Conservation (phyloP, 768 basidiomycete species). For the Dioszegia aurantiaca region DNA sequence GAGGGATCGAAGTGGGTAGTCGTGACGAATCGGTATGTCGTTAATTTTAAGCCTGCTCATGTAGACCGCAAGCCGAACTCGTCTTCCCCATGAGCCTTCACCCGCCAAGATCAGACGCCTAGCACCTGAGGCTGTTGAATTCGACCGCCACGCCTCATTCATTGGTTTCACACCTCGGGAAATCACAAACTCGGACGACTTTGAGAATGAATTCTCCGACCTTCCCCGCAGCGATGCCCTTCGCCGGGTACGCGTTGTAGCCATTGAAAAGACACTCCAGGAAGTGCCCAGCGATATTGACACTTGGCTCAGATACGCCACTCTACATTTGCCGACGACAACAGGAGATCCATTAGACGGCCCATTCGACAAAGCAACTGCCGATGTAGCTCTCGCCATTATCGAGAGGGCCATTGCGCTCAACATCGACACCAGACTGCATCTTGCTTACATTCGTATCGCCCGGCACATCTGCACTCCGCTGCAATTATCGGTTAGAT, state of each 20-base stretch:
- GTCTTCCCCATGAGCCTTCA: background rate
- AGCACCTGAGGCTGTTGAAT: background rate
- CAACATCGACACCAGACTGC: constrained; percentile 34
- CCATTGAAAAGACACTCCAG: constrained; percentile 31
- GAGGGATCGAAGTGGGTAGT: background rate
- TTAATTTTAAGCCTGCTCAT: background rate
- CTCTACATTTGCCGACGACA: constrained; percentile 3
- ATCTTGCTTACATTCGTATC: constrained; percentile 48
- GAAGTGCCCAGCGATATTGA: constrained; percentile 39
- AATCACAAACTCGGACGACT: constrained; percentile 1
- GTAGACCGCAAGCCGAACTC: background rate
- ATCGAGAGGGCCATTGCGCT: constrained; percentile 48
- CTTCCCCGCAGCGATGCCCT: constrained; percentile 6
- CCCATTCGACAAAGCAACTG: constrained; percentile 13
- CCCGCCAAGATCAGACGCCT: constrained; percentile 8
- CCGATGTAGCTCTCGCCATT: constrained; percentile 52
- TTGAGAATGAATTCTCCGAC: constrained; percentile 5
- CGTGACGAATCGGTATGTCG: background rate
- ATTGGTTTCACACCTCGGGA: background rate
- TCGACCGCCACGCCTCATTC: background rate
- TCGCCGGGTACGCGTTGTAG: background rate
- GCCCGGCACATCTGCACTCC: constrained; percentile 50
- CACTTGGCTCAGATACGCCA: constrained; percentile 48
- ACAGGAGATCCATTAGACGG: background rate
- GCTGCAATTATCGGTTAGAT: constrained; percentile 42